Percentiles rank a stretch among this genome's conserved stretches.
Evolutionary conservation across 208 protist genomes (phyloP).

Genomic region (Leishmania arabica): DNA sequence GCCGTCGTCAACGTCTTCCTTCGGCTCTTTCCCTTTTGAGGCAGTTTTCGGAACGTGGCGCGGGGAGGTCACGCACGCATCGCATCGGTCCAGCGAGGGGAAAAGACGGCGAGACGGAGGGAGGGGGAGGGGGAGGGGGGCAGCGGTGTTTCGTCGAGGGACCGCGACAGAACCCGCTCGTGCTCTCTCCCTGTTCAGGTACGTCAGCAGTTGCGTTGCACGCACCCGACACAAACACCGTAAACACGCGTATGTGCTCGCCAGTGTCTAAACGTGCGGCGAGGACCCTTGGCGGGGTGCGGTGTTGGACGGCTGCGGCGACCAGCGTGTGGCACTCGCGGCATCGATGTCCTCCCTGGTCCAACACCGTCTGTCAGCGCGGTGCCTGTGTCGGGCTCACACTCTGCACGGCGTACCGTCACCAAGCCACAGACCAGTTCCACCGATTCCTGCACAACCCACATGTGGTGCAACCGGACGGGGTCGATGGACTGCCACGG

Average conservation of each 20-base stretch:
- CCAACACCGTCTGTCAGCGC: background rate
- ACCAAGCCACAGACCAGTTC: constrained; percentile 80
- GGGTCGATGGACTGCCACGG: constrained; percentile 70
- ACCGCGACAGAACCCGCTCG: background rate
- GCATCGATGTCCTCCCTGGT: background rate
- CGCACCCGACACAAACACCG: background rate
- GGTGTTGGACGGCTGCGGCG: background rate
- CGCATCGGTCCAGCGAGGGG: background rate
- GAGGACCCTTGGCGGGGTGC: background rate
- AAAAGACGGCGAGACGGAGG: too few species aligned
- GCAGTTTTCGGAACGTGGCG: too few species aligned
- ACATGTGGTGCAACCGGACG: constrained; percentile 84
- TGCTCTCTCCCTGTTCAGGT: background rate
- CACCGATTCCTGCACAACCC: constrained; percentile 86
- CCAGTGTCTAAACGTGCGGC: background rate
- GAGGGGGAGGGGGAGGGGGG: background rate
- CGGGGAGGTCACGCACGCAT: background rate
- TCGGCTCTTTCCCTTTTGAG: too few species aligned
- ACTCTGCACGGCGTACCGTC: constrained; percentile 33
- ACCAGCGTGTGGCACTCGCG: background rate
- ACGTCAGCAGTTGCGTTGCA: background rate
- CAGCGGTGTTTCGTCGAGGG: too few species aligned
- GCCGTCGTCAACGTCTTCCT: too few species aligned
- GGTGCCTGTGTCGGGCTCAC: background rate
- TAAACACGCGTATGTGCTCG: background rate